Evolutionary conservation across 345 rosid genomes (phyloP).

Genomic region (Excoecaria agallocha): DNA sequence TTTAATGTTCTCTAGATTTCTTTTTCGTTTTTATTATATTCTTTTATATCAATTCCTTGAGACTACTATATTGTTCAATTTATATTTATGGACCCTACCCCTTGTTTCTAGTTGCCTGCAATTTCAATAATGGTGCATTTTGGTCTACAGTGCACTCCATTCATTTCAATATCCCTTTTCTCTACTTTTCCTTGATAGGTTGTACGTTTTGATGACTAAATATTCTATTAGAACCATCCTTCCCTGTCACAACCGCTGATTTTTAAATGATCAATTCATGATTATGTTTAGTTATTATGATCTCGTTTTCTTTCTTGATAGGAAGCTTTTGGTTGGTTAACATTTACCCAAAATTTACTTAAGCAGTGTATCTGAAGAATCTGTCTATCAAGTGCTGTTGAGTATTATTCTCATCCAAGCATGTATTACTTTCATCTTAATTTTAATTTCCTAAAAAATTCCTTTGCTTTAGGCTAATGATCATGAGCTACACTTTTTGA

Average conservation of each 20-base stretch:
- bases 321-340: not conserved
- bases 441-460: not conserved
- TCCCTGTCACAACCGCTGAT: not conserved
- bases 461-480: slow-evolving; percentile 47
- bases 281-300: not conserved
- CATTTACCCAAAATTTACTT: not conserved
- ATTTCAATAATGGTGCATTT: not conserved
- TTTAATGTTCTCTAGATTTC: no score
- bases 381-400: not conserved
- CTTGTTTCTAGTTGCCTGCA: not conserved
- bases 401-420: not conserved
- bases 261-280: not conserved
- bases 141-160: not conserved
- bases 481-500: slow-evolving; percentile 74
- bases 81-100: not conserved
- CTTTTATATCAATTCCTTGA: no score
- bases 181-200: not conserved
- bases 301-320: not conserved
- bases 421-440: slow-evolving; percentile 1
- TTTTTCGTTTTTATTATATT: no score
- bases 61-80: no score
- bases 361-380: not conserved
- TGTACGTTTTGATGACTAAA: not conserved
- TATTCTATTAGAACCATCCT: not conserved
- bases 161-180: not conserved